Base-by-base conservation (phyloP, 441 rosid genomes). In the Jatropha multifida region DNA sequence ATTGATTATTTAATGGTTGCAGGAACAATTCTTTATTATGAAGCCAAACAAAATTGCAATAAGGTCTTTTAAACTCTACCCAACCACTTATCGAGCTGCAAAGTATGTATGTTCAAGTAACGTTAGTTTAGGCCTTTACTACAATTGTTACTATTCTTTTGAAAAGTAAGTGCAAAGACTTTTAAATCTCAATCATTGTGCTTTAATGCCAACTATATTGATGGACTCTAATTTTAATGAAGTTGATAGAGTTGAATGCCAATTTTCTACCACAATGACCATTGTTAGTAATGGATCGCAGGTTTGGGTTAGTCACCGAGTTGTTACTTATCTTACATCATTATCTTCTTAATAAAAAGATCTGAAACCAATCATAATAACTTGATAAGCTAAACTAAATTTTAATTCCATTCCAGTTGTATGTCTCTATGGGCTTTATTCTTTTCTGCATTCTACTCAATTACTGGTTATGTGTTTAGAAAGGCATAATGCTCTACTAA, bases 211-310 rank as follows among this genome's bases (percentile, higher is more conserved):
- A 91, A 98, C 96, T 69, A 91, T 92, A 78, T 85, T 96, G 32
- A 94, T 94, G 86, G 97, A 96, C 72, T 92, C 98, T 55, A 88
- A 87, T 82, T 96, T 92, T 81, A 85, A 42, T 52, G 99, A 94
- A 85, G 96, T 83, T 69, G 99, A 94, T 81, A 86, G 97, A 88
- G 98, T 95, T n/a, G 97, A 92, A 75, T 93, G 97, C 79, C 96
- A 92, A 65, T 96, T 92, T 83, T 91, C 88, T 80, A 92, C 98
- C 32, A 94, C 92, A 20, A 89, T 95, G 27, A 91, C 97, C 0
- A 72, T 89, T 74, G 85, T 90, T 51, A 93, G 91, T 79, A 93
- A 92, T 86, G 97, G 97, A 83, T 81, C 97, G 61, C 97, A 93
- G 97, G 97, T 93, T 81, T 61, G 46, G 46, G 4, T n/a, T 42